A percentile compares a stretch with the other conserved stretches of the same genome.
Evolutionary conservation across 164 flowering plant species (phyloP).

Genomic region (Saururus chinensis): DNA sequence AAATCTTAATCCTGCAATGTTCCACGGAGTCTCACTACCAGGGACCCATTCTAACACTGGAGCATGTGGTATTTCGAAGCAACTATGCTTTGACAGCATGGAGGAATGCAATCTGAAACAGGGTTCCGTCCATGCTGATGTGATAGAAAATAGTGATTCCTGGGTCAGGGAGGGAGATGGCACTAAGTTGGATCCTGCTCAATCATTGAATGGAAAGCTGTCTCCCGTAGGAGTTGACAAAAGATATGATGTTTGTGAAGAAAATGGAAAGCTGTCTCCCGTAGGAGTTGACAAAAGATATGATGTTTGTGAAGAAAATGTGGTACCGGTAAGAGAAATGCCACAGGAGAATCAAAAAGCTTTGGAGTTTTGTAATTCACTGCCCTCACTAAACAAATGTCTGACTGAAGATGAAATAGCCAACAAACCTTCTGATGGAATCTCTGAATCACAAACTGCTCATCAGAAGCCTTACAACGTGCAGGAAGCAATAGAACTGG

Average conservation of each 20-base stretch:
- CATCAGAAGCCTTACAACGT: background rate
- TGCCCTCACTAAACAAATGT: background rate
- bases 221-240: background rate
- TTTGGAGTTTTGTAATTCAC: background rate
- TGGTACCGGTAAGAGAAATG: background rate
- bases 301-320: background rate
- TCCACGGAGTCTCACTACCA: background rate
- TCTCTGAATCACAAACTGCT: background rate
- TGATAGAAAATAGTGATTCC: background rate
- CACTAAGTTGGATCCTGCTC: background rate
- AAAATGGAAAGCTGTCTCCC: background rate
- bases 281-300: background rate
- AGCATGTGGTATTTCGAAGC: constrained; percentile 15
- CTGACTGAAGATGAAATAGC: background rate
- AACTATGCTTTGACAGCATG: constrained; percentile 35
- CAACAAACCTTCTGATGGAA: background rate
- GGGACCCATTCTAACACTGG: background rate
- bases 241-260: background rate
- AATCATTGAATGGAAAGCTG: background rate
- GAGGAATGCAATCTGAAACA: constrained; percentile 23
- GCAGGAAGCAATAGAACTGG: background rate
- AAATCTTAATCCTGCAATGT: background rate
- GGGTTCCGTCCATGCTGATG: too few species aligned
- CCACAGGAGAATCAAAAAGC: background rate
- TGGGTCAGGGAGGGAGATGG: background rate